A percentile compares a stretch with the other conserved stretches of the same genome.
Conservation (phyloP, 371 early-diverging fungal genomes). For the Syncephalastrum racemosum region DNA sequence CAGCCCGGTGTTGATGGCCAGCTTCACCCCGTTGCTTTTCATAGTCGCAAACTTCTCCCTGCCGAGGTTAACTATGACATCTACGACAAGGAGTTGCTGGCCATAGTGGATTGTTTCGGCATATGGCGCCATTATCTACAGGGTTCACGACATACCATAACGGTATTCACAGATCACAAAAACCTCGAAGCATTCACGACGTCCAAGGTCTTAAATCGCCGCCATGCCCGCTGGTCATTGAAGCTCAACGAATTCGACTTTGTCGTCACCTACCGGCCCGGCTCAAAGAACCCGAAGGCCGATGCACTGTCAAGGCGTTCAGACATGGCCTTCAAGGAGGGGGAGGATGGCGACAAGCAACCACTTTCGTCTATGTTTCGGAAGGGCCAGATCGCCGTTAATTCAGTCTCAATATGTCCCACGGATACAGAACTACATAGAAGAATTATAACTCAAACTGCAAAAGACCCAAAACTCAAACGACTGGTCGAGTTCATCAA, state of each 20-base stretch:
- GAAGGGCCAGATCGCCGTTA: not conserved
- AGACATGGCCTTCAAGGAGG: slow-evolving; percentile 13
- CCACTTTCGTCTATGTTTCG: slow-evolving; percentile 8
- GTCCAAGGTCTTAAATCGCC: slow-evolving; percentile 23
- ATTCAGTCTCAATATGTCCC: slow-evolving; percentile 8
- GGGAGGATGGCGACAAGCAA: slow-evolving; percentile 16
- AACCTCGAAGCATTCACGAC: slow-evolving; percentile 41
- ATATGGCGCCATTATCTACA: slow-evolving; percentile 47
- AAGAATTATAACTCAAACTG: slow-evolving; percentile 9
- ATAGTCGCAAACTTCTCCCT: slow-evolving; percentile 26
- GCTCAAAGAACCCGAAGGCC: slow-evolving; percentile 31
- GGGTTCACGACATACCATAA: slow-evolving; percentile 21
- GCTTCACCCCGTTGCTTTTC: slow-evolving; percentile 41
- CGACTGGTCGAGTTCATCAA: too few species aligned
- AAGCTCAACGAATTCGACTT: slow-evolving; percentile 36
- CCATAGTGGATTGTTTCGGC: slow-evolving; percentile 37
- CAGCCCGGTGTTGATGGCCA: slow-evolving; percentile 18
- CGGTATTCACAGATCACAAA: slow-evolving; percentile 52
- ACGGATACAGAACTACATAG: slow-evolving; percentile 1
- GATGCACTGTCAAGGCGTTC: slow-evolving; percentile 48
- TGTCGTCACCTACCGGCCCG: slow-evolving; percentile 37
- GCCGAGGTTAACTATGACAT: slow-evolving; percentile 44
- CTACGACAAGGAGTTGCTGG: too few species aligned
- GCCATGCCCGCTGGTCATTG: slow-evolving; percentile 40
- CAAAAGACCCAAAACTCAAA: not conserved